Evolutionary conservation across 441 rosid genomes (phyloP).

Genomic region (Erysimum cheiri): DNA sequence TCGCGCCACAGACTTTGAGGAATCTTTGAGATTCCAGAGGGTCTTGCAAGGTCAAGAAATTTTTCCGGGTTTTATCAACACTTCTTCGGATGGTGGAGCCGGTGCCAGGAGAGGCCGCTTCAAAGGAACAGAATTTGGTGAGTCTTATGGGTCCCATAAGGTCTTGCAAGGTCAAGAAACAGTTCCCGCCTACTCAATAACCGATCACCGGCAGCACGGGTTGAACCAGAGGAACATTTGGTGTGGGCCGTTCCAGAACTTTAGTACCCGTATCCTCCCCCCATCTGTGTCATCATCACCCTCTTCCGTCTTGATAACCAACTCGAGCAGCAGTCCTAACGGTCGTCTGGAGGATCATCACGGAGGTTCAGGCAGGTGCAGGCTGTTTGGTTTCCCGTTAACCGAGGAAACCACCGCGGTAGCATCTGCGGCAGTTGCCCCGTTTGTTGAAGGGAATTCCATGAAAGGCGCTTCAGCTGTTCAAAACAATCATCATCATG

Average conservation of each 20-base stretch:
- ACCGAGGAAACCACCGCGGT: slow-evolving; percentile 62
- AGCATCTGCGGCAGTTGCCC: slow-evolving; percentile 42
- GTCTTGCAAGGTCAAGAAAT: slow-evolving; percentile 99
- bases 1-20: slow-evolving; percentile 83
- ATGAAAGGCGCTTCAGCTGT: slow-evolving; percentile 54
- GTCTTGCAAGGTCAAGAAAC: slow-evolving; percentile 99
- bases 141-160: slow-evolving; percentile 74
- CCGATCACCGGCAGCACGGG: slow-evolving; percentile 47
- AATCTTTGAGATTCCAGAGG: slow-evolving; percentile 90
- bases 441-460: slow-evolving; percentile 54
- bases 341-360: slow-evolving; percentile 24
- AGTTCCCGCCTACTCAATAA: slow-evolving; percentile 52
- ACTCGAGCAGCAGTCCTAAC: slow-evolving; percentile 31
- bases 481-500: slow-evolving; percentile 61
- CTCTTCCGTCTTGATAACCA: slow-evolving; percentile 70
- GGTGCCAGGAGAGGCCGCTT: slow-evolving; percentile 50
- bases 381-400: slow-evolving; percentile 90
- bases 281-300: slow-evolving; percentile 68
- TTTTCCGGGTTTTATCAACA: slow-evolving; percentile 57
- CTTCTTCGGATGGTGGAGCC: slow-evolving; percentile 58
- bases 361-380: slow-evolving; percentile 65
- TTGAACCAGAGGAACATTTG: slow-evolving; percentile 60
- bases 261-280: slow-evolving; percentile 45
- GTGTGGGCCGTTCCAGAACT: slow-evolving; percentile 56
- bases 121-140: slow-evolving; percentile 65